Base-by-base conservation (phyloP, 1,284 basidiomycete species). In the Moesziomyces parantarcticus region DNA sequence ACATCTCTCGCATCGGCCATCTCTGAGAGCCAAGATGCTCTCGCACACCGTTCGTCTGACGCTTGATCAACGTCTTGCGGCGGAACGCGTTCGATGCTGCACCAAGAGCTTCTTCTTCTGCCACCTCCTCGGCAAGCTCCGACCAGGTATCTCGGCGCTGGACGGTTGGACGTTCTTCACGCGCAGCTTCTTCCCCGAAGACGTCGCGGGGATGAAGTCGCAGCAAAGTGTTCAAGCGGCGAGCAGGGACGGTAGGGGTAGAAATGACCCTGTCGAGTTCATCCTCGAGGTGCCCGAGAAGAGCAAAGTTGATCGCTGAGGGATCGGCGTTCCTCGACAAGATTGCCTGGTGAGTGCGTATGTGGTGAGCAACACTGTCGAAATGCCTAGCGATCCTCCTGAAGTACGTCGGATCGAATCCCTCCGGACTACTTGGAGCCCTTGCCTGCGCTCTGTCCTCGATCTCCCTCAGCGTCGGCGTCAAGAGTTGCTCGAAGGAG, bases 241-340 rank as follows among this genome's bases (percentile, higher is more conserved):
- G 36, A 1, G 36, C 11, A 18, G 36, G 36, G 2, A 6, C 7
- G 16, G 2, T 8, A 39, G 36, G 36, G 14, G 36, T 18, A 0
- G 36, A 39, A 14, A 65, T 47, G 4, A 58, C 16, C 1, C 10
- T 22, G 14, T 65, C 62, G n/a, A 65, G 42, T 14, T 39, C 36
- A 4, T 20, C n/a, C 16, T 65, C 62, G n/a, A 65, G n/a, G 14
- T 50, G 16, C 16, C 42, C 45, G 5, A 56, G 25, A 1, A 62
- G n/a, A 9, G 8, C 18, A 21, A 36, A 42, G 21, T 62, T 53
- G 36, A 50, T 18, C 1, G n/a, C 49, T 3, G 41, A 11, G 2
- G 52, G 47, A 8, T n/a, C n/a, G 9, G 14, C 6, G 5, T 11
- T 13, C 11, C 29, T 32, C 29, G 29, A 13, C 29, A 32, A 9